Percentiles rank a stretch among this genome's conserved stretches.
These are phyloP conservation scores for Talaromyces sp. DNA, from an alignment of 2,329 filamentous ascomycete species.

Conservation along the genomic window DNA sequence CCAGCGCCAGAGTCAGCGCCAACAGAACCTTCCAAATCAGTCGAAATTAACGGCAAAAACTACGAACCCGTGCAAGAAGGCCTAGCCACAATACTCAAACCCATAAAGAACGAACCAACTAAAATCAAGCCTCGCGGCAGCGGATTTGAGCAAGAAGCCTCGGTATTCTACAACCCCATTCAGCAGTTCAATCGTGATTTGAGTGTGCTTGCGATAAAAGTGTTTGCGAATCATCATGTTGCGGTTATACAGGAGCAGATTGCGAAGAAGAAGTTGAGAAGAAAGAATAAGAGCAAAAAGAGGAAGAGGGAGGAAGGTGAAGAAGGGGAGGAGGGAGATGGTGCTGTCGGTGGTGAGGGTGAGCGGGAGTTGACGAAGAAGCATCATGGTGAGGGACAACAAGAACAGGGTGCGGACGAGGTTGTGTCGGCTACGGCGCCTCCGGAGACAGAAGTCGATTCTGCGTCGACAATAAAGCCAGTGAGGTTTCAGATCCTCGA, in stretches of 20 bases:
- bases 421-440: background rate
- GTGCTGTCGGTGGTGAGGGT: conserved; percentile 16
- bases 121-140: conserved; percentile 44
- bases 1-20: background rate
- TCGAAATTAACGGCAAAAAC: conserved; percentile 41
- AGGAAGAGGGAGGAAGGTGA: conserved; percentile 41
- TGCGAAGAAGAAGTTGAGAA: conserved; percentile 31
- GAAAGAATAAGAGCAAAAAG: conserved; percentile 40
- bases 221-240: conserved; percentile 69
- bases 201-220: conserved; percentile 86
- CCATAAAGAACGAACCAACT: conserved; percentile 44
- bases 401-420: conserved; percentile 15
- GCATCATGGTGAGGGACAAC: conserved; percentile 17
- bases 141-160: conserved; percentile 63
- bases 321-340: conserved; percentile 33
- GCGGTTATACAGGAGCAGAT: conserved; percentile 32
- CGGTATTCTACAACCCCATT: conserved; percentile 97
- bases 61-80: conserved; percentile 66
- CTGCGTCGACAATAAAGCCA: conserved; percentile 26
- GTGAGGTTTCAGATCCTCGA: conserved; percentile 79
- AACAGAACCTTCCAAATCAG: background rate
- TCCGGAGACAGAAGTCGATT: conserved; percentile 6
- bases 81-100: conserved; percentile 64
- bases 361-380: conserved; percentile 3
- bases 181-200: conserved; percentile 98